Evolutionary conservation across 2,329 filamentous ascomycete genomes (phyloP).

Genomic region (Ampelomyces quisqualis): DNA sequence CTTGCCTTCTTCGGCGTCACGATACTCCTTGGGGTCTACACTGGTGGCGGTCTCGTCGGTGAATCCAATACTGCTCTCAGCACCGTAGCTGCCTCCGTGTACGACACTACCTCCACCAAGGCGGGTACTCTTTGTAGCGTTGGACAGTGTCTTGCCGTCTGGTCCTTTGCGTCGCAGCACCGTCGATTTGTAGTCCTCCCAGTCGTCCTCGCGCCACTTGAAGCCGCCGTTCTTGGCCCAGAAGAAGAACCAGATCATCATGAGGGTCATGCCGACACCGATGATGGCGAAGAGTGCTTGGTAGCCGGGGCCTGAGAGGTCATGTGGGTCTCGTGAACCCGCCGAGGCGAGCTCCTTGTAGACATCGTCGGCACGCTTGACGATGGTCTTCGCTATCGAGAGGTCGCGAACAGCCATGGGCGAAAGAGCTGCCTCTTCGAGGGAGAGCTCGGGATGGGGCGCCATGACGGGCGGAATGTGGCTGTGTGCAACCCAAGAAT

Average conservation of each 20-base stretch:
- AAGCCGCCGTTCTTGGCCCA: conserved; percentile 97
- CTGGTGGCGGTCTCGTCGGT: conserved; percentile 50
- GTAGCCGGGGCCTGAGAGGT: conserved; percentile 60
- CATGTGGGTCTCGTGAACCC: conserved; percentile 40
- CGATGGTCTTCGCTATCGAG: conserved; percentile 30
- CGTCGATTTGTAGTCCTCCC: conserved; percentile 98
- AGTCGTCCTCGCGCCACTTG: conserved; percentile 79
- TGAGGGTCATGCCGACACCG: conserved; percentile 71
- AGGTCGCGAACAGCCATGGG: conserved; percentile 35
- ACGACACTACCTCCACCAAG: conserved; percentile 84
- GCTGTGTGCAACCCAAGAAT: conserved; percentile 11
- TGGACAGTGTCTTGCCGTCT: conserved; percentile 81
- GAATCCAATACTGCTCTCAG: conserved; percentile 44
- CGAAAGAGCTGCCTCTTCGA: conserved; percentile 24
- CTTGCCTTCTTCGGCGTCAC: conserved; percentile 46
- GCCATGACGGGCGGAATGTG: conserved; percentile 29
- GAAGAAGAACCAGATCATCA: conserved; percentile 92
- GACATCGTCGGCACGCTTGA: conserved; percentile 25
- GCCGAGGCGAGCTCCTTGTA: conserved; percentile 29
- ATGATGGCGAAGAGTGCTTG: conserved; percentile 86
- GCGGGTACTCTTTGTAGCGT: conserved; percentile 77
- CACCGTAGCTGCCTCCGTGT: conserved; percentile 59
- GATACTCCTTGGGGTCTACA: conserved; percentile 46
- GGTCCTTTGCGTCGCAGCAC: conserved; percentile 86
- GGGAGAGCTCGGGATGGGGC: conserved; percentile 32